phyloP scores from a whole-genome alignment of 108 stramenopile genomes.

The Aurantiochytrium sp. region DNA sequence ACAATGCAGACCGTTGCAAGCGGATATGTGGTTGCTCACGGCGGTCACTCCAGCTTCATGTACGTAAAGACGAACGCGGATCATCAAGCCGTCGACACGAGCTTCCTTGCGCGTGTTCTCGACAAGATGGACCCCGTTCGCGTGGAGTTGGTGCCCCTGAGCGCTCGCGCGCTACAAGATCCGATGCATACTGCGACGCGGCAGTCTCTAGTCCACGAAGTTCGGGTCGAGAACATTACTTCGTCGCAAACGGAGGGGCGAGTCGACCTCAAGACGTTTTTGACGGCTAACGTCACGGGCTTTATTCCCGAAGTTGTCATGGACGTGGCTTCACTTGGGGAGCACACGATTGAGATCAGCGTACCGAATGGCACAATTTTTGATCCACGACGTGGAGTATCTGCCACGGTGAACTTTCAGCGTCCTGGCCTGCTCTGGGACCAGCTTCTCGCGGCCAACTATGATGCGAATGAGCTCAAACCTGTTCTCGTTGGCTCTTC shows the following conservation, averaged over 20 bases:
- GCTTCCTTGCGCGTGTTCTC: neutral
- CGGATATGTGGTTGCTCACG: neutral
- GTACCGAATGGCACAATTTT: neutral
- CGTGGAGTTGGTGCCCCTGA: too few species aligned
- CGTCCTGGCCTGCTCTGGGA: neutral
- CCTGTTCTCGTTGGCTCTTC: neutral
- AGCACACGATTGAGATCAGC: neutral
- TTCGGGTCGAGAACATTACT: neutral
- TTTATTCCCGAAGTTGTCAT: neutral
- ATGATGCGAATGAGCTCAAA: neutral
- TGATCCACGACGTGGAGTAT: neutral
- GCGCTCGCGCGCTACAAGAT: neutral
- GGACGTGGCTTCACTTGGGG: neutral
- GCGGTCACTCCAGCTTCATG: neutral
- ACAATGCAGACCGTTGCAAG: neutral
- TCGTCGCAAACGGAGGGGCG: neutral
- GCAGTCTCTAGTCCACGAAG: neutral
- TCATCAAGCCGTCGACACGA: neutral
- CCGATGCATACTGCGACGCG: neutral
- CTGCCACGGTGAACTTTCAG: neutral
- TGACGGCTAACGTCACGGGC: neutral
- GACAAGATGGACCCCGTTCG: neutral
- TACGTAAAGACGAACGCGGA: neutral
- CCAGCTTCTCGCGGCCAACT: neutral
- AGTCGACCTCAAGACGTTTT: neutral